A percentile compares a stretch with the other conserved stretches of the same genome.
Conservation (phyloP, 2,329 filamentous ascomycete species). For the Metarhizium anisopliae region DNA sequence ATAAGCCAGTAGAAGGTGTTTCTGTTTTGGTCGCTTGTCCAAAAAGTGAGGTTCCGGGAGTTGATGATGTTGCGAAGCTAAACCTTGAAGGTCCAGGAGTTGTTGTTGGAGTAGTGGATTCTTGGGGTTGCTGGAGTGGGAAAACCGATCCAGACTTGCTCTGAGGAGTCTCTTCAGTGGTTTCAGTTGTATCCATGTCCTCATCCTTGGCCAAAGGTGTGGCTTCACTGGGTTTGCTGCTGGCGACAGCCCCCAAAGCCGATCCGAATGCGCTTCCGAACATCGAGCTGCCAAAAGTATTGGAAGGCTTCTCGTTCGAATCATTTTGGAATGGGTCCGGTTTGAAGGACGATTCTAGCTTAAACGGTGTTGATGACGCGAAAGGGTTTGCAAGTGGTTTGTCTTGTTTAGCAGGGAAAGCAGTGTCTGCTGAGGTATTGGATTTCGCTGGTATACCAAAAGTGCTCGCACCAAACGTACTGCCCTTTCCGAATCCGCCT, state of each 20-base stretch:
- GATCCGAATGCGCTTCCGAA: constrained; percentile 56
- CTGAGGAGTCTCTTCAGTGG: constrained; percentile 25
- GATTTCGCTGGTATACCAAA: constrained; percentile 20
- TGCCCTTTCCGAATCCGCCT: constrained; percentile 27
- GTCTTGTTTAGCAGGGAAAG: constrained; percentile 18
- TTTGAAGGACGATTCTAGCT: constrained; percentile 59
- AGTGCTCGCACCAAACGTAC: constrained; percentile 26
- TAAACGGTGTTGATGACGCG: constrained; percentile 45
- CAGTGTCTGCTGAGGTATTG: constrained; percentile 14
- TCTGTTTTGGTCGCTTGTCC: constrained; percentile 23
- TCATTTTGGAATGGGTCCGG: constrained; percentile 53
- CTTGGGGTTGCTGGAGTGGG: constrained; percentile 16
- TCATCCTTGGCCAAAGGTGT: constrained; percentile 36
- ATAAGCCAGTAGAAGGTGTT: constrained; percentile 16
- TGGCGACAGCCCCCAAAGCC: constrained; percentile 40
- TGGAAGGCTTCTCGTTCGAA: constrained; percentile 41
- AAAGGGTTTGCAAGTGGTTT: constrained; percentile 11
- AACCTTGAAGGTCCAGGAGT: constrained; percentile 43
- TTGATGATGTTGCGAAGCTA: constrained; percentile 26
- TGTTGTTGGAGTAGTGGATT: constrained; percentile 40
- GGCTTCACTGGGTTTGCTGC: constrained; percentile 26
- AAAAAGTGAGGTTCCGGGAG: constrained; percentile 23
- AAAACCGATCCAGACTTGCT: constrained; percentile 26
- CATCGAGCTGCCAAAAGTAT: constrained; percentile 34
- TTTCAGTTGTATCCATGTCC: constrained; percentile 38